Evolutionary conservation across 306 rosid genomes (phyloP), one percentile per base, ranked within the genome.

Genomic region (Begonia loranthoides): DNA sequence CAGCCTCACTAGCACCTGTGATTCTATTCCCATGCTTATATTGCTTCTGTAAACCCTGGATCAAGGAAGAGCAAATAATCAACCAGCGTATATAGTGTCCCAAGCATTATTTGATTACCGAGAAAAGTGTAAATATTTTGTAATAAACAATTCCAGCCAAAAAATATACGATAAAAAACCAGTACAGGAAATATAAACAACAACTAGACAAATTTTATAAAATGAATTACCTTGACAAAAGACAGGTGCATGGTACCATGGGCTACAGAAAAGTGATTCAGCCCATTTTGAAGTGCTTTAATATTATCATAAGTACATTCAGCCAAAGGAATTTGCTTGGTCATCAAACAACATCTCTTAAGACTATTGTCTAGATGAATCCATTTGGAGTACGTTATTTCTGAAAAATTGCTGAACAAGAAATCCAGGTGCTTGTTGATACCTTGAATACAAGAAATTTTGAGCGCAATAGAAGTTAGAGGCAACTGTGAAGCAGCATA

Each of bases 291-390:
- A 72, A 92, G 79, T 55, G 72, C 78, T 69, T 75, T 79, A 62
- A 92, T 74, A 74, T 87, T 86, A 71, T 83, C 94, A 49, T 78
- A 86, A 17, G 99, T 80, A 81, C 99, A 92, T 73, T 92, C 94
- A 58, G 83, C 66, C 52, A 70, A 66, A 67, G 77, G 76, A 17
- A 92, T 83, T 63, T 77, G 81, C 80, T 81, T 83, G 58, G 79
- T 57, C 52, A 92, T 64, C 21, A 69, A 54, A 70, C 96, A 86
- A 76, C 74, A 77, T 51, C 68, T 79, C 79, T 59, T 59, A 17
- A 92, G 71, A 72, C 76, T 77, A 43, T 67, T 55, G 64, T 92
- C 99, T 33, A 92, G 68, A 73, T 56, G 63, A 71, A 57, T 53
- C 99, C 95, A 92, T 67, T 64, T 73, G 12, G 93, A 80, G 66